Evolutionary conservation across 163 green algal species (phyloP), one percentile per base, ranked within the genome.

Genomic region (Coccomyxa subellipsoidea): DNA sequence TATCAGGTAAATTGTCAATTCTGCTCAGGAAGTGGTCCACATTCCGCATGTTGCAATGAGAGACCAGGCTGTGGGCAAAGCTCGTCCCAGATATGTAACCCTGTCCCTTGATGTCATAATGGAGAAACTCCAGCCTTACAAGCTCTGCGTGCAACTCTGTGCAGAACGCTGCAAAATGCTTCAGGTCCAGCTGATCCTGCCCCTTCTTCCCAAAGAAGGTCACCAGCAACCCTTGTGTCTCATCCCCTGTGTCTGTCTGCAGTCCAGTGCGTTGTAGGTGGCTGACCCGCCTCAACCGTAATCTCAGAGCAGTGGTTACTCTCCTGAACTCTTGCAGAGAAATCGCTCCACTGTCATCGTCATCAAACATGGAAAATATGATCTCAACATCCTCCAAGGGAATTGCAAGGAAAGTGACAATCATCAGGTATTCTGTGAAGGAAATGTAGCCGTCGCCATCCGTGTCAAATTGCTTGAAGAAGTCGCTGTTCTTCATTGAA

Each of bases 391-490:
- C 89, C 76, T 87, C 39, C 25, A 70, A 21, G 23, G 90, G 92
- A 5, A 97, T 92, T 54, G 84, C 89, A 27, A 96, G 83, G 53
- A 95, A 81, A 29, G 89, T 91, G 7, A 95, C 79, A n/a, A 97
- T 82, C 34, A 96, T 84, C 47, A 94, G 80, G 85, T 92, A 97
- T 84, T 97, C 93, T 7, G 85, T 40, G 78, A 92, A 96, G 40
- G 78, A 90, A 25, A 97, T 91, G 4, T 85, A 47, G 23, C 90
- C 91, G 66, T 94, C 87, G 1, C 88, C 84, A 77, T 96, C 87
- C 12, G 92, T 76, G 83, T 97, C 93, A 84, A 97, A 94, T 59
- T 86, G 72, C 40, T 83, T 38, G 72, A 94, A 90, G 69, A 90
- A 88, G 31, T 80, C 71, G 35, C 54, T 85, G 54, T 77, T 54